Evolutionary conservation across 306 rosid genomes (phyloP), one percentile per base, ranked within the genome.

Genomic region (Pachyrhizus erosus): DNA sequence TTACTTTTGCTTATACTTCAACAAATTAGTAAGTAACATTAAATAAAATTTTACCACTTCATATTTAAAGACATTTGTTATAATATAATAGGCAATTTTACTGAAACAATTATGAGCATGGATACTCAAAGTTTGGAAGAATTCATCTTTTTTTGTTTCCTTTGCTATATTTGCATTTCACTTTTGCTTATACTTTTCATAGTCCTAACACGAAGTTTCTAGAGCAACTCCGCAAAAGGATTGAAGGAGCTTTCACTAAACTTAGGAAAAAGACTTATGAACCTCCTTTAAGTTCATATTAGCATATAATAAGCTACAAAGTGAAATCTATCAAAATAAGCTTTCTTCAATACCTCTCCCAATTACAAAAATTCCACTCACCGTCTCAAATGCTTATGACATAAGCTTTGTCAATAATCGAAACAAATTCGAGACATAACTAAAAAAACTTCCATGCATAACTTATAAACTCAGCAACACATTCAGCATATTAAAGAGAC

Each of bases 161-260:
- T 64, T 15, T 15, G 23, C 23, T 2, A 64, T 17, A 31, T n/a
- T 37, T n/a, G 23, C 48, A 34, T 34, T 34, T 66, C 70, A 65
- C 45, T 34, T 6, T 31, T 15, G 21, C 64, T 2, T 58, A 58
- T 26, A 58, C 39, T 46, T 83, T 60, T 31, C 0, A 0, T 26
- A 43, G 66, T 62, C 73, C 43, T 40, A 69, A 60, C 49, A 83
- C 49, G 26, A 52, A 40, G 69, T 43, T 49, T 29, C 42, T 71
- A 9, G 29, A 58, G 40, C 29, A 27, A 52, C 72, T 46, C 40
- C 2, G 26, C 11, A 9, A 52, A 18, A 52, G 60, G 26, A 18
- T 18, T 9, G 20, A 34, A 18, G 31, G 31, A 39, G 1, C 9
- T 65, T 33, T 29, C 2, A 61, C 26, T 9, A 33, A 65, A 27